Evolutionary conservation across 352 stramenopile species (phyloP).

Genomic region (Elongisporangium prolatum): DNA sequence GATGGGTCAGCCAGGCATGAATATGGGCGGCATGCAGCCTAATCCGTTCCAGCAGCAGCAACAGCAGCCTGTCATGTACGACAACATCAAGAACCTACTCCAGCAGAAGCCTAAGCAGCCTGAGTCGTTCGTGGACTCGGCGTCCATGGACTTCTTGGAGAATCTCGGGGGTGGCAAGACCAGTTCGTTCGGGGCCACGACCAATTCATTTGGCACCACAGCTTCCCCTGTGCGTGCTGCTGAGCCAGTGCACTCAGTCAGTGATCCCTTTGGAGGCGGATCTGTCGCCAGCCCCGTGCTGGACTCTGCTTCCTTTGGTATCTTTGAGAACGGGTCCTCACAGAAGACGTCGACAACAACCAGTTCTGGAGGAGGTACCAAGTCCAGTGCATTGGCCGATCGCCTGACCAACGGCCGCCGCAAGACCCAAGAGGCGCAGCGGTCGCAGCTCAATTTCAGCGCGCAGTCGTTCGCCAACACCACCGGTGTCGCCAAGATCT

Average conservation of each 20-base stretch:
- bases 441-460: constrained; percentile 54
- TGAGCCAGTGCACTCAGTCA: neutral
- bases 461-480: constrained; percentile 41
- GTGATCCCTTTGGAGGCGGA: constrained; percentile 27
- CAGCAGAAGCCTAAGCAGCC: constrained; percentile 58
- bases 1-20: constrained; percentile 16
- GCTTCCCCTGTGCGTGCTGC: constrained; percentile 8
- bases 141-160: constrained; percentile 66
- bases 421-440: constrained; percentile 67
- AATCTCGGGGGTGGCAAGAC: constrained; percentile 27
- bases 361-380: constrained; percentile 9
- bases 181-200: constrained; percentile 12
- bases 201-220: constrained; percentile 12
- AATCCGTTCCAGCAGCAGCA: constrained; percentile 24
- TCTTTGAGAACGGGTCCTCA: constrained; percentile 7
- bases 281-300: neutral
- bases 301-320: constrained; percentile 2
- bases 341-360: neutral
- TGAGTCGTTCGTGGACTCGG: constrained; percentile 31
- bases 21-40: constrained; percentile 21
- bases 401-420: constrained; percentile 55
- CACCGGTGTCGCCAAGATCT: constrained; percentile 34
- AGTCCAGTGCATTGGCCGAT: constrained; percentile 59
- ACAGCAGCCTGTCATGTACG: constrained; percentile 63
- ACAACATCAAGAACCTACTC: constrained; percentile 81